Evolutionary conservation across 208 protist species (phyloP).

Genomic region (Naegleria gruberi): DNA sequence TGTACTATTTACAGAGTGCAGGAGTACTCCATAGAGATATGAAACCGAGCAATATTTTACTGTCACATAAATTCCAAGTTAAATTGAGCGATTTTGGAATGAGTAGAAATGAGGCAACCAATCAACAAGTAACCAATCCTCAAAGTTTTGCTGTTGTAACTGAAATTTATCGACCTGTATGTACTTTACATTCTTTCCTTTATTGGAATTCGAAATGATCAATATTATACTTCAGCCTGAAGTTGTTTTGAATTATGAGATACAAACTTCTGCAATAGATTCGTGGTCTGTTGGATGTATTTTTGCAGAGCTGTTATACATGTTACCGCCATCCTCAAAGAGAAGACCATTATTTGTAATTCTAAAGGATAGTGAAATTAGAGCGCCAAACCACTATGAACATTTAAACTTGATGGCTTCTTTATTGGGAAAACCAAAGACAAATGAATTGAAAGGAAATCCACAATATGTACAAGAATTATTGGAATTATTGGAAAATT

Average conservation of each 20-base stretch:
- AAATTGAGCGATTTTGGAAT: neutral
- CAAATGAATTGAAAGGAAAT: neutral
- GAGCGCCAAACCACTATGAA: neutral
- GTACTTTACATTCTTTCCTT: neutral
- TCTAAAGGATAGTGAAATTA: neutral
- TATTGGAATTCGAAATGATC: no score
- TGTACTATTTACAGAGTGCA: conserved; percentile 58
- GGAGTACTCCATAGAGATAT: conserved; percentile 82
- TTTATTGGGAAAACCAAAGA: neutral
- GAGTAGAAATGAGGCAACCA: neutral
- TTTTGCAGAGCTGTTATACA: neutral
- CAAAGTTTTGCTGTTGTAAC: neutral
- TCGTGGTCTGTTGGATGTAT: neutral
- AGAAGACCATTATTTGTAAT: neutral
- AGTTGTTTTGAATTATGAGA: neutral
- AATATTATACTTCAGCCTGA: neutral
- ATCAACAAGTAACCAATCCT: neutral
- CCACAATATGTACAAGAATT: neutral
- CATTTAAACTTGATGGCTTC: neutral
- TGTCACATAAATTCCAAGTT: conserved; percentile 35
- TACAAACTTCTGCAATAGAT: neutral
- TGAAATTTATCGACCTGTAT: neutral
- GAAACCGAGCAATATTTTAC: conserved; percentile 83
- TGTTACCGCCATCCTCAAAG: neutral
- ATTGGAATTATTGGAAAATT: conserved; percentile 53